Evolutionary conservation across 192 early-diverging fungal species (phyloP).

Genomic region (Coemansia javaensis): DNA sequence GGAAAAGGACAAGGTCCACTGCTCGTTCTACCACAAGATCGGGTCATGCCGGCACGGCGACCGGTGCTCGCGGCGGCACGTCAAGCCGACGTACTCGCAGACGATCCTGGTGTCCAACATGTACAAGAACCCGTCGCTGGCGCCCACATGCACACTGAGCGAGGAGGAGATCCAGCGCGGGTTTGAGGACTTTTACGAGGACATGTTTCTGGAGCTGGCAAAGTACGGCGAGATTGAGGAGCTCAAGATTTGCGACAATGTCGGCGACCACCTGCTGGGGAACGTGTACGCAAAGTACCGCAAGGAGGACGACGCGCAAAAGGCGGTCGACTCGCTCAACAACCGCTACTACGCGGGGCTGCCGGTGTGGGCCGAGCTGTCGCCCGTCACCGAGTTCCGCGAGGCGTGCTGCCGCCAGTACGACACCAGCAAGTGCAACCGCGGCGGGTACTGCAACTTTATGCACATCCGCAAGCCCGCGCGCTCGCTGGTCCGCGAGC

Average conservation of each 20-base stretch:
- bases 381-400: conserved; percentile 94
- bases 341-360: conserved; percentile 91
- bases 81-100: conserved; percentile 93
- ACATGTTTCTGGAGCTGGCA: conserved; percentile 91
- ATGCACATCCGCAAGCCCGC: conserved; percentile 94
- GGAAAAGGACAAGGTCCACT: conserved; percentile 98
- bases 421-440: conserved; percentile 89
- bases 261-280: conserved; percentile 95
- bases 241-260: conserved; percentile 97
- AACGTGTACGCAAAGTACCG: conserved; percentile 93
- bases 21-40: conserved; percentile 99
- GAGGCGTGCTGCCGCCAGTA: conserved; percentile 98
- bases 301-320: conserved; percentile 89
- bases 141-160: conserved; percentile 67
- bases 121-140: conserved; percentile 82
- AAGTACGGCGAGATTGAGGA: conserved; percentile 97
- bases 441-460: conserved; percentile 98
- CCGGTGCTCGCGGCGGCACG: conserved; percentile 93
- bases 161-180: conserved; percentile 57
- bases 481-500: conserved; percentile 69
- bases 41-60: conserved; percentile 98
- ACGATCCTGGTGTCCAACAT: conserved; percentile 92
- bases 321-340: conserved; percentile 88
- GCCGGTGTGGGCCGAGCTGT: conserved; percentile 93
- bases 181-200: conserved; percentile 96